Conservation (phyloP, 78 protist species). For the Dictyostelium capitatum region DNA sequence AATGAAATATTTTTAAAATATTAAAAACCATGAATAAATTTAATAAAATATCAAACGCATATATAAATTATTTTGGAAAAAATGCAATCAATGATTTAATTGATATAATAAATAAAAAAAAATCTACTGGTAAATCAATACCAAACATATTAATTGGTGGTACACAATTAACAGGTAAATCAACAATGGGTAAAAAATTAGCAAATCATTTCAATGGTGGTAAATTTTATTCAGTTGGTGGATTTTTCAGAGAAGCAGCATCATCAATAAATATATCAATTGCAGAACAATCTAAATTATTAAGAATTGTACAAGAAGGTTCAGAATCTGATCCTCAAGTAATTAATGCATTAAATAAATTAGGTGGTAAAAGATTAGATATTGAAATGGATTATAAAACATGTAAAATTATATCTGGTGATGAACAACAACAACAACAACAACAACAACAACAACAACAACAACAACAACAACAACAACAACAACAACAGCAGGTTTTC, state of each 20-base stretch:
- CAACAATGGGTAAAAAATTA: slow-evolving; percentile 47
- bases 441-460: background rate
- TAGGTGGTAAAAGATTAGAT: slow-evolving; percentile 41
- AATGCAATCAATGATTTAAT: background rate
- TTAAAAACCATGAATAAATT: background rate
- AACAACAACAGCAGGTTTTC: no score
- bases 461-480: background rate
- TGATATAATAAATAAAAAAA: background rate
- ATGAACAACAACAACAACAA: background rate
- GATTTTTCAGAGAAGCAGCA: slow-evolving; percentile 60
- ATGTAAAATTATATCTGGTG: slow-evolving; percentile 16
- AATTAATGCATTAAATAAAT: background rate
- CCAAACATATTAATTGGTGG: slow-evolving; percentile 55
- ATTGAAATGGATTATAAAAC: slow-evolving; percentile 64
- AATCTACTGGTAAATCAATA: background rate
- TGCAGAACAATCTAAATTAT: slow-evolving; percentile 24
- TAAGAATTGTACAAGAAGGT: slow-evolving; percentile 23
- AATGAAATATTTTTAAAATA: no score
- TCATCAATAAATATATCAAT: background rate
- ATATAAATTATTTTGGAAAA: slow-evolving; percentile 28
- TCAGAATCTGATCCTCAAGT: background rate
- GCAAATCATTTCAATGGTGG: slow-evolving; percentile 27
- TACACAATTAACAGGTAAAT: slow-evolving; percentile 64
- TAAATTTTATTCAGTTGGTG: slow-evolving; percentile 51
- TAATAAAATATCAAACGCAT: slow-evolving; percentile 9